Evolutionary conservation across 2,329 filamentous ascomycete species (phyloP).

Genomic region (Scedosporium boydii): DNA sequence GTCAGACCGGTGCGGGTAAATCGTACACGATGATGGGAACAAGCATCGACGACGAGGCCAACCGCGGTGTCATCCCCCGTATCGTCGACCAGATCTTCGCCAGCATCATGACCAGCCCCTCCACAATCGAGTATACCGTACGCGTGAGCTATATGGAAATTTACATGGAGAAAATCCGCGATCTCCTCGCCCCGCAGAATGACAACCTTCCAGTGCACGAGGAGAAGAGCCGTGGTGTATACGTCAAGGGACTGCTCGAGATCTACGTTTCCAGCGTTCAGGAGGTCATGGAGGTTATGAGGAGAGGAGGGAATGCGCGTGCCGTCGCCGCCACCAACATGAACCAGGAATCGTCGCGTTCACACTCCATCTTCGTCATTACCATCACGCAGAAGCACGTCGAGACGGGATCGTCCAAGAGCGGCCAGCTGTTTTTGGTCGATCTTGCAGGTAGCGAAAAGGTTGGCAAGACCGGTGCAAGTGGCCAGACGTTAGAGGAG

Average conservation of each 20-base stretch:
- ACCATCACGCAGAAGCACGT: slow-evolving; percentile 97
- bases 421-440: slow-evolving; percentile 91
- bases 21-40: slow-evolving; percentile 84
- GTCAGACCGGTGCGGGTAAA: slow-evolving; percentile 96
- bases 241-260: slow-evolving; percentile 89
- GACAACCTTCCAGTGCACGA: slow-evolving; percentile 97
- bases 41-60: slow-evolving; percentile 81
- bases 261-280: slow-evolving; percentile 93
- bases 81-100: slow-evolving; percentile 97
- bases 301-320: slow-evolving; percentile 78
- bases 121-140: slow-evolving; percentile 97
- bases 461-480: slow-evolving; percentile 96
- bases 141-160: slow-evolving; percentile 99
- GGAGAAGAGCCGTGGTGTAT: slow-evolving; percentile 91
- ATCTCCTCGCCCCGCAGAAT: slow-evolving; percentile 84
- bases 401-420: slow-evolving; percentile 91
- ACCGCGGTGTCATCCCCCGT: slow-evolving; percentile 89
- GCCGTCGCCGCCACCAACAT: slow-evolving; percentile 97
- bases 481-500: slow-evolving; percentile 92
- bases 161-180: slow-evolving; percentile 97
- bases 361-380: slow-evolving; percentile 96
- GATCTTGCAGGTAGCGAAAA: slow-evolving; percentile 98
- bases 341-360: slow-evolving; percentile 97
- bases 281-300: slow-evolving; percentile 95
- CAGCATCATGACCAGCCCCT: slow-evolving; percentile 83